These are phyloP conservation scores for Cucurbita maxima DNA, from an alignment of 306 rosid species.

Conservation along the genomic window DNA sequence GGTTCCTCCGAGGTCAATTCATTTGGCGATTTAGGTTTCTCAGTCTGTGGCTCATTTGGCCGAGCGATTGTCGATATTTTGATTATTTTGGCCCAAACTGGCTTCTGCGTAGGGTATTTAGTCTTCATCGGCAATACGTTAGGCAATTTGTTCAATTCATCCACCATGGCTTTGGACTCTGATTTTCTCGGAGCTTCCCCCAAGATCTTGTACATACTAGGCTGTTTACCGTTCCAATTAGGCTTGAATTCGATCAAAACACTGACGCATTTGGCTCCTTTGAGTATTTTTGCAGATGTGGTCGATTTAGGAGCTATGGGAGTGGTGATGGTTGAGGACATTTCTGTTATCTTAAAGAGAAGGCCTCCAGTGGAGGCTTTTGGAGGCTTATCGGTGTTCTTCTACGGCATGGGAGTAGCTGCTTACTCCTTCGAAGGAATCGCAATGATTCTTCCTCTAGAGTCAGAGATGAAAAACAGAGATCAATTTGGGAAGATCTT, in stretches of 20 bases:
- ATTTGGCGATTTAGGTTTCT: conserved; percentile 42
- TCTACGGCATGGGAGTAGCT: conserved; percentile 37
- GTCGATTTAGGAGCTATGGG: conserved; percentile 41
- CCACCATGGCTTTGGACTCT: conserved; percentile 2
- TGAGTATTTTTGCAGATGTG: conserved; percentile 47
- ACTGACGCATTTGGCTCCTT: conserved; percentile 31
- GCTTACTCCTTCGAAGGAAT: conserved; percentile 41
- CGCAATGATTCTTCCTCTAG: conserved; percentile 43
- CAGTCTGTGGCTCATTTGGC: conserved; percentile 27
- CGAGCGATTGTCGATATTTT: conserved; percentile 24
- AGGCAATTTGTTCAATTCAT: conserved; percentile 15
- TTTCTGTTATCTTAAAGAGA: conserved; percentile 8
- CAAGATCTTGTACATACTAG: conserved; percentile 31
- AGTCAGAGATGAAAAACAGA: conserved; percentile 39
- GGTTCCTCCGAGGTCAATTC: conserved; percentile 21
- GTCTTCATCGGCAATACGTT: conserved; percentile 37
- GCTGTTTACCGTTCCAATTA: conserved; percentile 34
- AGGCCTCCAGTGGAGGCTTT: conserved; percentile 16
- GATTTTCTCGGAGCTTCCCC: conserved; percentile 18
- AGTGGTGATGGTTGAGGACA: conserved; percentile 27
- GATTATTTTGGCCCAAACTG: conserved; percentile 30
- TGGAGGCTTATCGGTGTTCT: conserved; percentile 23
- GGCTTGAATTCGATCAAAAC: conserved; percentile 35
- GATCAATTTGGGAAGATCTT: conserved; percentile 27
- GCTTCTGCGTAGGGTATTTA: conserved; percentile 40